Evolutionary conservation across 495 filamentous ascomycete species (phyloP), one percentile per base, ranked within the genome.

Genomic region (Penicillium arizonense): DNA sequence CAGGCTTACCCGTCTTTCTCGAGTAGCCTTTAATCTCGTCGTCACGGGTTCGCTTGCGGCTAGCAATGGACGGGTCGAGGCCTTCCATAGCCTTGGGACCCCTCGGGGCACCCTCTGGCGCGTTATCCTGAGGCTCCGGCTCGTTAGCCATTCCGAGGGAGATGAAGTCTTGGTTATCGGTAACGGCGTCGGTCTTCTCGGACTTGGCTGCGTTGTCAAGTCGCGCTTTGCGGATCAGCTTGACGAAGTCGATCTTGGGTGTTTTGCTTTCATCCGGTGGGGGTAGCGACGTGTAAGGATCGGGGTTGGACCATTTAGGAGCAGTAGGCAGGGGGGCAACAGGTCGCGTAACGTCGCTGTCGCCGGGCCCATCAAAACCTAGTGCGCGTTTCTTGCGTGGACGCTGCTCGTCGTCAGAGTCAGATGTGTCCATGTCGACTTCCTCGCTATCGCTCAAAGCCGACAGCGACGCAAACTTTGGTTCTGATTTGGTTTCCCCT

Each of bases 281-380:
- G 5, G 91, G 91, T 7, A 94, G 72, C 3, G 77, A 86, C 3
- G 88, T 94, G 70, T 96, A 97, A 0, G 90, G 90, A 68, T 97
- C 91, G 4, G 91, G 90, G 59, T 97, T 97, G 1, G 90, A 96
- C 91, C 91, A 97, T 67, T 85, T 88, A 0, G 90, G 90, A 3
- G 57, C 58, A 11, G 67, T 67, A 50, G 54, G 26, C 12, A 34
- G 61, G 68, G 54, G 76, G 30, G 49, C 39, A 3, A 61, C 48
- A 1, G 43, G 45, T 6, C 61, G 38, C 14, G 47, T 58, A 39
- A 76, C 28, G 1, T 47, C 55, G 32, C 11, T 77, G 23, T 77
- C 69, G 9, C 38, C 57, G 11, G 65, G 60, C 11, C 69, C 53
- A n/a, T 81, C 73, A n/a, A 74, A 57, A 46, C 82, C 81, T 16